Evolutionary conservation across 2,329 filamentous ascomycete genomes (phyloP).

Genomic region (Stachybotrys echinatus): DNA sequence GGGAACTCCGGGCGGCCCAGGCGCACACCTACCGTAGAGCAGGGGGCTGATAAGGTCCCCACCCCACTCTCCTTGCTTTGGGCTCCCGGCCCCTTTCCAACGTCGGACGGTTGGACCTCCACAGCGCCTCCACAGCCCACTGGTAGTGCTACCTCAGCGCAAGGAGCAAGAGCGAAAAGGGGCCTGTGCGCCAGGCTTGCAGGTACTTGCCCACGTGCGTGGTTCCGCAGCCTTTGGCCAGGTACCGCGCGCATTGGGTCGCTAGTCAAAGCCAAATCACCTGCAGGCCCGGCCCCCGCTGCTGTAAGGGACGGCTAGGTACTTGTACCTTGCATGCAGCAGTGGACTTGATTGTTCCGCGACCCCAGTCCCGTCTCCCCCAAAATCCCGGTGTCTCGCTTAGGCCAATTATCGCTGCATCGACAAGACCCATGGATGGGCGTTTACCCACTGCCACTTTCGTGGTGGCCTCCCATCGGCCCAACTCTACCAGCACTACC

Average conservation of each 20-base stretch:
- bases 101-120: not conserved
- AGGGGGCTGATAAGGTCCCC: too few species aligned
- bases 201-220: too few species aligned
- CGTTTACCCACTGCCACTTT: not conserved
- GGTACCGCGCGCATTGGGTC: too few species aligned
- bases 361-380: not conserved
- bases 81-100: too few species aligned
- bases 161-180: not conserved
- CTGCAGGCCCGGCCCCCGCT: not conserved
- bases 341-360: not conserved
- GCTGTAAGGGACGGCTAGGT: not conserved
- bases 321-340: not conserved
- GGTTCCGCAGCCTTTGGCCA: too few species aligned
- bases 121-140: not conserved
- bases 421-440: too few species aligned
- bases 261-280: not conserved
- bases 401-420: not conserved
- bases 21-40: too few species aligned
- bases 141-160: not conserved
- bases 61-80: too few species aligned
- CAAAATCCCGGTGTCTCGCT: not conserved
- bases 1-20: too few species aligned
- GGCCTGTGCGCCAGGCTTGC: not conserved
- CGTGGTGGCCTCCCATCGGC: not conserved
- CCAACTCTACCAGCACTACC: too few species aligned